Conservation (phyloP, 352 stramenopile genomes). For the Globisporangium yorkense region DNA sequence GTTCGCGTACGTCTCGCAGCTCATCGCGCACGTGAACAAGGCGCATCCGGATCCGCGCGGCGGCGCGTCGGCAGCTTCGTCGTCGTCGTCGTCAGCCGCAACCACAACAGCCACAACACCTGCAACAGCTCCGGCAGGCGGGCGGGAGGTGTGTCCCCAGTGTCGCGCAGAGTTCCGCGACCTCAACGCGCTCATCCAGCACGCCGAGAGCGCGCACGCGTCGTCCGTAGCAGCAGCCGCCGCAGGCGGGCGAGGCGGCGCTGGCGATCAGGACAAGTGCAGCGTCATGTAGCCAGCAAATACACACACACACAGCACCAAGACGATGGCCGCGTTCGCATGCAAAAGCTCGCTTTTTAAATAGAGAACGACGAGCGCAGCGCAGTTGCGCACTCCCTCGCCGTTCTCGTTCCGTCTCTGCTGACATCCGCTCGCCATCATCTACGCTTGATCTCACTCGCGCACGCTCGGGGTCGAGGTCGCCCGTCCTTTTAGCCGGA, state of each 20-base stretch:
- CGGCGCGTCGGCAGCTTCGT: neutral
- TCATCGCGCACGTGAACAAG: slow-evolving; percentile 73
- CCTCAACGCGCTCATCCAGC: slow-evolving; percentile 47
- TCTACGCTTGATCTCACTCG: no score
- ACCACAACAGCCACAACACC: neutral
- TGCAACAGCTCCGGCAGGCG: slow-evolving; percentile 4
- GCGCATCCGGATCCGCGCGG: slow-evolving; percentile 40
- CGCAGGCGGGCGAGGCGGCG: slow-evolving; percentile 3
- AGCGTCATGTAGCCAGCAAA: slow-evolving; percentile 34
- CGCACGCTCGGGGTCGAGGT: no score
- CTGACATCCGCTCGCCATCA: no score
- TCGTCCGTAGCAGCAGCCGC: slow-evolving; percentile 10
- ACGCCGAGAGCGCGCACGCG: slow-evolving; percentile 51
- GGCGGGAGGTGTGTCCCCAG: slow-evolving; percentile 61
- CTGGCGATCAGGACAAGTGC: slow-evolving; percentile 48
- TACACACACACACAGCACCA: neutral
- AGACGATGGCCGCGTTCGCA: no score
- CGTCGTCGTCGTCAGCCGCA: neutral
- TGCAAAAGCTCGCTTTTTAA: no score
- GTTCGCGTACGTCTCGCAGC: slow-evolving; percentile 63
- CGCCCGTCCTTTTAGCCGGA: slow-evolving; percentile 40
- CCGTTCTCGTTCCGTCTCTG: neutral
- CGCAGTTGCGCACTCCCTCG: neutral
- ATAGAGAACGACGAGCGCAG: no score
- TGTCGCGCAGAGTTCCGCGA: slow-evolving; percentile 51